Conservation (phyloP, 83 land plant genomes). For the Picea engelmannii region DNA sequence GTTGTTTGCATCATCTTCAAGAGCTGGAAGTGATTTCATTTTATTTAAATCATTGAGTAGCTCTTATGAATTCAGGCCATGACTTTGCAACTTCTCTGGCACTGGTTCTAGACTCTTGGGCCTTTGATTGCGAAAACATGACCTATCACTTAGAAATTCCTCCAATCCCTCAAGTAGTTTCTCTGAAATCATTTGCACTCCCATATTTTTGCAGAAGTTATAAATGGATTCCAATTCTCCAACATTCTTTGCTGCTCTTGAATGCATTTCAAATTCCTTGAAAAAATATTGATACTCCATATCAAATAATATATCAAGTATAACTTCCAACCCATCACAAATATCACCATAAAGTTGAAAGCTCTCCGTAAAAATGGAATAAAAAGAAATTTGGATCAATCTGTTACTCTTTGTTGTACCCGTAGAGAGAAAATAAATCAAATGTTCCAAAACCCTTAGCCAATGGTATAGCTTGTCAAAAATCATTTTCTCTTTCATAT, state of each 20-base stretch:
- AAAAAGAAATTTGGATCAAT: constrained; percentile 35
- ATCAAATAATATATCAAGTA: constrained; percentile 55
- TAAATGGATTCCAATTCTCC: constrained; percentile 38
- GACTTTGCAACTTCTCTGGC: too few species aligned
- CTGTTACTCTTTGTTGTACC: constrained; percentile 56
- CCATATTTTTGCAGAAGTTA: constrained; percentile 32
- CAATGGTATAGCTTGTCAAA: constrained; percentile 34
- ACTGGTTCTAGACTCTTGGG: constrained; percentile 8
- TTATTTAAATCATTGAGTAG: constrained; percentile 12
- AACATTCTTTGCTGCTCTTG: constrained; percentile 38
- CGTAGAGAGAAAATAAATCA: constrained; percentile 47
- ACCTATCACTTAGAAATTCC: constrained; percentile 36
- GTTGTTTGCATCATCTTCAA: constrained; percentile 15
- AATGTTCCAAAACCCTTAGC: constrained; percentile 43
- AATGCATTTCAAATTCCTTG: constrained; percentile 47
- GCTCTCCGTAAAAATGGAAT: constrained; percentile 42
- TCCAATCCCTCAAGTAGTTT: constrained; percentile 49
- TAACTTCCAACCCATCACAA: constrained; percentile 32
- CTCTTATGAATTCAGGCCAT: background rate
- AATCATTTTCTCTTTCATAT: constrained; percentile 39
- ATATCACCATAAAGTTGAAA: constrained; percentile 44
- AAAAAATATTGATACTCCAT: constrained; percentile 39
- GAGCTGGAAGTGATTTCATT: constrained; percentile 33
- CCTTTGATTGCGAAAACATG: background rate
- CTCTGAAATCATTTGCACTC: constrained; percentile 33